Evolutionary conservation across 2,329 filamentous ascomycete genomes (phyloP).

Genomic region (Bipolaris victoriae): DNA sequence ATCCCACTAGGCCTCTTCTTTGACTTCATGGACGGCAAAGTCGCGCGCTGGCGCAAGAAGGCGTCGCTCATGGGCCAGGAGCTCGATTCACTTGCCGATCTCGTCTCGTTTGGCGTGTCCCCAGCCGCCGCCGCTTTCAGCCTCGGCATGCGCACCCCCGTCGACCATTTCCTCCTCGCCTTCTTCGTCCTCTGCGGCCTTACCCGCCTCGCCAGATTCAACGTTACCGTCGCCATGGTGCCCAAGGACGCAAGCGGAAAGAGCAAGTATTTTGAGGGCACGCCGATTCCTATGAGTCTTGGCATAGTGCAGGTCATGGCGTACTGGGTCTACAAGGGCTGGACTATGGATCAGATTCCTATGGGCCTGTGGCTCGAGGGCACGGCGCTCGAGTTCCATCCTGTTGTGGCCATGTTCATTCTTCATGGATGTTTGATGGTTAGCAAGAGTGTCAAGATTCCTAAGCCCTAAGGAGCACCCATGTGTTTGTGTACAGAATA

Average conservation of each 20-base stretch:
- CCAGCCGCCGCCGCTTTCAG: constrained; percentile 88
- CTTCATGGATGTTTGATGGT: constrained; percentile 94
- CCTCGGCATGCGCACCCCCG: constrained; percentile 80
- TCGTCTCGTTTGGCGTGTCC: constrained; percentile 94
- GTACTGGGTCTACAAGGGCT: constrained; percentile 83
- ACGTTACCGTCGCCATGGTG: constrained; percentile 87
- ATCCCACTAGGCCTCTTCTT: constrained; percentile 90
- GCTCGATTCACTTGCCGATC: constrained; percentile 90
- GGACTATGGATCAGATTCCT: constrained; percentile 80
- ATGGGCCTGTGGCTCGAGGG: constrained; percentile 72
- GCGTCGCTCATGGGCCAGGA: constrained; percentile 98
- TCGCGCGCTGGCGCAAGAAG: constrained; percentile 96
- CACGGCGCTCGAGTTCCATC: constrained; percentile 80
- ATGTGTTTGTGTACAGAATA: background rate
- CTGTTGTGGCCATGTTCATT: constrained; percentile 78
- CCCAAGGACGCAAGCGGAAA: constrained; percentile 94
- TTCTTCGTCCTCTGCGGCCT: constrained; percentile 96
- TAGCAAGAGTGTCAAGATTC: constrained; percentile 92
- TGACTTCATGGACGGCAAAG: constrained; percentile 96
- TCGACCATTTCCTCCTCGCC: constrained; percentile 81
- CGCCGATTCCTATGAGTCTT: constrained; percentile 90
- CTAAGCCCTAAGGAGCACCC: constrained; percentile 67
- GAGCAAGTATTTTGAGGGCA: constrained; percentile 94
- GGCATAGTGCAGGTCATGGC: constrained; percentile 83
- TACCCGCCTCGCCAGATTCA: constrained; percentile 93